Evolutionary conservation across 202 grass and related monocot genomes (phyloP).

Genomic region (Alloteropsis angusta): DNA sequence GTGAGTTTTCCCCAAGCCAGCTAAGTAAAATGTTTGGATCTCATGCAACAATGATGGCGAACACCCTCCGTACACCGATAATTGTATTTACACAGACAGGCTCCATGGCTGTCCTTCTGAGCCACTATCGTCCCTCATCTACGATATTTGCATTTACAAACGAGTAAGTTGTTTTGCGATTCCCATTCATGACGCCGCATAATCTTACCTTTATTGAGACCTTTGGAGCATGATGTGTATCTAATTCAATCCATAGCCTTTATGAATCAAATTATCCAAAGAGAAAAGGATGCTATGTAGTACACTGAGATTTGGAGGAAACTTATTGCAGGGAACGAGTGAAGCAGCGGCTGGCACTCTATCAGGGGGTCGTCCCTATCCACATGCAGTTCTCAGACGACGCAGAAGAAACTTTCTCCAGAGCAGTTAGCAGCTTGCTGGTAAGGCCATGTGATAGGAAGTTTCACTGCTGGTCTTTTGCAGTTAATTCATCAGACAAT

Average conservation of each 20-base stretch:
- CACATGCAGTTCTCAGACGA: conserved; percentile 88
- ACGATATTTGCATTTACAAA: conserved; percentile 95
- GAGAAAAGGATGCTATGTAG: conserved; percentile 19
- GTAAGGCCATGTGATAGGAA: conserved; percentile 29
- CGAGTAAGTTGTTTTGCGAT: conserved; percentile 40
- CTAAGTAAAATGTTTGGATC: conserved; percentile 88
- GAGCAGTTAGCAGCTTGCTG: conserved; percentile 68
- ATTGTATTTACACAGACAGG: conserved; percentile 97
- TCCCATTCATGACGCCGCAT: background rate
- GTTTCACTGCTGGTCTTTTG: background rate
- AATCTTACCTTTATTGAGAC: background rate
- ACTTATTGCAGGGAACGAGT: conserved; percentile 59
- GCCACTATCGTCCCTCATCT: conserved; percentile 79
- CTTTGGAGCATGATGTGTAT: conserved; percentile 2
- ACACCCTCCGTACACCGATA: conserved; percentile 71
- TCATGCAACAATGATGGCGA: conserved; percentile 87
- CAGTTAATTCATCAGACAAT: background rate
- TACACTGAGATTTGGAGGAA: conserved; percentile 5
- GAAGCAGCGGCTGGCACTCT: conserved; percentile 79
- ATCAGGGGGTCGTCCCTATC: conserved; percentile 84
- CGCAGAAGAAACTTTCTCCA: conserved; percentile 90
- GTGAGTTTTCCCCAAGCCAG: conserved; percentile 52
- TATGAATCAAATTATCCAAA: background rate
- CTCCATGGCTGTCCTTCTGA: conserved; percentile 89
- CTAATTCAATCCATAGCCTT: background rate